A percentile compares a stretch with the other conserved stretches of the same genome.
phyloP scores from a whole-genome alignment of 2,329 filamentous ascomycete species.

The Aureobasidium pullulans region DNA sequence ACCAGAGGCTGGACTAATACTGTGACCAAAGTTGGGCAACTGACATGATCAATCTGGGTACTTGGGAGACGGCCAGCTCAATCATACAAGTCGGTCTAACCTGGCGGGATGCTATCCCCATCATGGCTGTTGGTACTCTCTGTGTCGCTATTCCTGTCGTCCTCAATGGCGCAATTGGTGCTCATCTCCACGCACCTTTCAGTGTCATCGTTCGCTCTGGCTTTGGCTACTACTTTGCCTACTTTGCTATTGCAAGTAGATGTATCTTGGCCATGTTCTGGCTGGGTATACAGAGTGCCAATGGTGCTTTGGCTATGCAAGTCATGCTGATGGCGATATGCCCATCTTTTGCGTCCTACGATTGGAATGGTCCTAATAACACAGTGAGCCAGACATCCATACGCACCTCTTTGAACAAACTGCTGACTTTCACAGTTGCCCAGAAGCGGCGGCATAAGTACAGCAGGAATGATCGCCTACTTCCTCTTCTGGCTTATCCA shows the following conservation, averaged over 20 bases:
- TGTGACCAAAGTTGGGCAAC: slow-evolving; percentile 27
- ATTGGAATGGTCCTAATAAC: slow-evolving; percentile 19
- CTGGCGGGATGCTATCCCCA: slow-evolving; percentile 48
- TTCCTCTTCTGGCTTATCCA: slow-evolving; percentile 53
- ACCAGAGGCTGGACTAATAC: background rate
- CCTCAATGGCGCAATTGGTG: slow-evolving; percentile 47
- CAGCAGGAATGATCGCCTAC: slow-evolving; percentile 49
- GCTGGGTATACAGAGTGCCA: slow-evolving; percentile 61
- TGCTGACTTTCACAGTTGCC: slow-evolving; percentile 33
- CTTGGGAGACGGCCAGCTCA: slow-evolving; percentile 33
- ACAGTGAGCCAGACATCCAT: background rate
- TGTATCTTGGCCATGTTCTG: slow-evolving; percentile 51
- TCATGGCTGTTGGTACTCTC: slow-evolving; percentile 43
- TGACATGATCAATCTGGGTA: slow-evolving; percentile 32
- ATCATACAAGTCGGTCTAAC: slow-evolving; percentile 46
- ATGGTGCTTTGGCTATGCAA: slow-evolving; percentile 49
- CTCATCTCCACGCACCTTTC: slow-evolving; percentile 47
- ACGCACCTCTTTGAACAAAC: slow-evolving; percentile 29
- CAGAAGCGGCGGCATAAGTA: slow-evolving; percentile 45
- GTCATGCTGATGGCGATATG: slow-evolving; percentile 51
- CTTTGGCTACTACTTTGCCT: slow-evolving; percentile 52
- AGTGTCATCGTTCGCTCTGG: slow-evolving; percentile 49
- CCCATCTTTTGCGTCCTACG: slow-evolving; percentile 29
- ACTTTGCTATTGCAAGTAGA: slow-evolving; percentile 47
- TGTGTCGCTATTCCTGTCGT: slow-evolving; percentile 53